Base-by-base conservation (phyloP, 768 basidiomycete species). In the Leucocoprinus sp. region DNA sequence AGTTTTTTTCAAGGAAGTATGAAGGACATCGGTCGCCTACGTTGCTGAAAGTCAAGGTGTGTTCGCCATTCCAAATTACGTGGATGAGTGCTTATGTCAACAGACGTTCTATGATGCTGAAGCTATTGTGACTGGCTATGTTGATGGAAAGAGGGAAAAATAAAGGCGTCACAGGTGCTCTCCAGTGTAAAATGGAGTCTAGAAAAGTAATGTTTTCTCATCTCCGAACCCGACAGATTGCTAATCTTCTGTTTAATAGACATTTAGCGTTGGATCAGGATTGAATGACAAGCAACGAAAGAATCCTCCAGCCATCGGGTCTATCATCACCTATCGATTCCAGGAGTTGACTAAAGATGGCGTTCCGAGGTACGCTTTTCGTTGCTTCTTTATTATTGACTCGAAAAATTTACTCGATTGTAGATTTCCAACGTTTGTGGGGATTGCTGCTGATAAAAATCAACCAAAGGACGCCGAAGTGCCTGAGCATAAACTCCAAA, bases 61-160 rank as follows among this genome's bases (percentile, higher is more conserved):
- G n/a, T n/a, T n/a, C n/a, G n/a, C n/a, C n/a, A n/a, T n/a, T n/a
- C n/a, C n/a, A n/a, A n/a, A n/a, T n/a, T n/a, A n/a, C n/a, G n/a
- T 6, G 6, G 12, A 24, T 6, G 14, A 8, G 7, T 31, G 5
- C 31, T 50, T 19, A 48, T 36, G 19, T 14, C 33, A 14, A 3
- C 40, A 72, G 70, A 74, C 75, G 3, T 80, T 79, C 57, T 76
- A 75, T 53, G 77, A 80, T 51, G 77, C 75, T 1, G 78, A 80
- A 54, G 78, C 77, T 11, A 51, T 72, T 26, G 75, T 80, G 5
- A 75, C 66, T 2, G 83, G 82, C 1, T 75, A 84, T 53, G 64
- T 61, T 4, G 65, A 73, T 46, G 70, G 75, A 29, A 74, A 73
- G n/a, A 57, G 76, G 78, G 1, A 70, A 64, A 48, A 61, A 76